These are phyloP conservation scores for Clathrus columnatus DNA, from an alignment of 768 basidiomycete species.

Conservation along the genomic window DNA sequence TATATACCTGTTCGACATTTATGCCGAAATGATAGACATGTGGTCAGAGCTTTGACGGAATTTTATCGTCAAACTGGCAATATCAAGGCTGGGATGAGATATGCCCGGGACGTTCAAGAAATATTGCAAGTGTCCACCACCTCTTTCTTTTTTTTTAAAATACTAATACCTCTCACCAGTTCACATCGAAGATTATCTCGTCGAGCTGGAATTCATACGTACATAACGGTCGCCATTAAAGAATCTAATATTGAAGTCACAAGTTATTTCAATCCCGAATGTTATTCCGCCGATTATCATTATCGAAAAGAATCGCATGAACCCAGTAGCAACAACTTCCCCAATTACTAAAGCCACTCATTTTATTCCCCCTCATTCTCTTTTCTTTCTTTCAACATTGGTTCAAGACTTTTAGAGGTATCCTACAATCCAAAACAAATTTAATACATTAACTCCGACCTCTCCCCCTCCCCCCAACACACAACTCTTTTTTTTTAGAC, in stretches of 20 bases:
- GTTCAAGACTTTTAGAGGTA: not conserved
- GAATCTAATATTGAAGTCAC: slow-evolving; percentile 1
- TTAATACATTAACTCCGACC: not conserved
- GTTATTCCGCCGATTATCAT: slow-evolving; percentile 2
- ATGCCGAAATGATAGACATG: slow-evolving; percentile 1
- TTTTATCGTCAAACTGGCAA: slow-evolving; percentile 3
- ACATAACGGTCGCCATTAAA: slow-evolving; percentile 6
- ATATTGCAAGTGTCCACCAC: not conserved
- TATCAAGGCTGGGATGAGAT: not conserved
- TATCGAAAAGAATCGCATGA: not conserved
- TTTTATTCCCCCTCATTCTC: not conserved
- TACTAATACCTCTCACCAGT: not conserved
- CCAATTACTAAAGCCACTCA: not conserved
- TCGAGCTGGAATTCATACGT: slow-evolving; percentile 5
- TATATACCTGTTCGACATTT: slow-evolving; percentile 5
- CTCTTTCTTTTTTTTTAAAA: not conserved
- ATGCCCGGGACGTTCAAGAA: slow-evolving; percentile 2
- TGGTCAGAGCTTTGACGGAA: not conserved
- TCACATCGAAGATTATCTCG: not conserved
- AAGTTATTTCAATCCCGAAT: slow-evolving; percentile 9
- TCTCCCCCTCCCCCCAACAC: not conserved
- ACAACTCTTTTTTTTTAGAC: not conserved
- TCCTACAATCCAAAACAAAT: not conserved
- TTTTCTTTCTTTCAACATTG: not conserved
- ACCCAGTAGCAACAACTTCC: not conserved